Evolutionary conservation across 768 basidiomycete genomes (phyloP), one percentile per base, ranked within the genome.

Genomic region (Mycena latifolia): DNA sequence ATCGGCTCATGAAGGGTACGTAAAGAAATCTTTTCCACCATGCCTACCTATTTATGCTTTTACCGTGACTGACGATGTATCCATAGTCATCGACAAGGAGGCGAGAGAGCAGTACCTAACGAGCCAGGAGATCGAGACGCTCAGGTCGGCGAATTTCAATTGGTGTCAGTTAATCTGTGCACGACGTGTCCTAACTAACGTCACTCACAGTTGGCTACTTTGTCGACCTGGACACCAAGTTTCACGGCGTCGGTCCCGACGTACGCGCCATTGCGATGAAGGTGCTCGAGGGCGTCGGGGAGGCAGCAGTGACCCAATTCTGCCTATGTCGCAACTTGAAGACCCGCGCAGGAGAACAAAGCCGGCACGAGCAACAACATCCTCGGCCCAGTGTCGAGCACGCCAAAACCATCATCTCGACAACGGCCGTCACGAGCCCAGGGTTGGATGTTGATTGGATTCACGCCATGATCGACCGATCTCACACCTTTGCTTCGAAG

Each of bases 221-320:
- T 14, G 37, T 37, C 15, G 37, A 48, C 15, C 47, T 48, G 20
- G 25, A 48, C 47, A 48, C 15, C 47, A 25, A 48, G 47, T 48
- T 48, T 15, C 22, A 48, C 47, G 5, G 25, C 25, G 25, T 48
- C 47, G 27, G 14, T 15, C 47, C 47, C 47, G 24, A 48, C 12
- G 47, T 48, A 28, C 47, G 27, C 47, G 47, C 47, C 47, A 27
- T 48, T 25, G 47, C 47, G 25, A 48, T 18, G 47, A 48, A 27
- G 47, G 47, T 48, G 47, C 47, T 48, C 47, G 47, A 27, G 47
- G 14, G 27, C 47, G n/a, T n/a, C n/a, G n/a, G n/a, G n/a, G n/a
- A n/a, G n/a, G n/a, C n/a, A n/a, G n/a, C n/a, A n/a, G n/a, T n/a
- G n/a, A n/a, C n/a, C n/a, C n/a, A n/a, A n/a, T n/a, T n/a, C n/a